Conservation (phyloP, 83 land plant species). For the Picea abies region DNA sequence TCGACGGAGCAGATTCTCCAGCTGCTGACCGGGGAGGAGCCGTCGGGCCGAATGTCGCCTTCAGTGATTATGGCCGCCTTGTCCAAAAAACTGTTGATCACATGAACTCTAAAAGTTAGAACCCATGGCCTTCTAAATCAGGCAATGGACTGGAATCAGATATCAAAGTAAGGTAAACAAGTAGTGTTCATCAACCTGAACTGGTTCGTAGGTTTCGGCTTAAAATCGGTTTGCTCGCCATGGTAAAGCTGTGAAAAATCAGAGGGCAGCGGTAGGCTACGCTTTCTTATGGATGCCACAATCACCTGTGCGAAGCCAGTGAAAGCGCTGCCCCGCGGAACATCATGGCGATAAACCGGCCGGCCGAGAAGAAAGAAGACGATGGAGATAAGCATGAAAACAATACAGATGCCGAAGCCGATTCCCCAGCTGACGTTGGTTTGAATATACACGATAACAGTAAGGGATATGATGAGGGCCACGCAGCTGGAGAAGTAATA, state of each 20-base stretch:
- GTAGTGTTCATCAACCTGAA: slow-evolving; percentile 27
- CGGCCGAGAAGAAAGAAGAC: slow-evolving; percentile 30
- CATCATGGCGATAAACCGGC: slow-evolving; percentile 21
- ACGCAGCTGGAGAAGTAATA: slow-evolving; percentile 3
- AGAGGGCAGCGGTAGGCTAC: slow-evolving; percentile 13
- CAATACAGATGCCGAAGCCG: slow-evolving; percentile 8
- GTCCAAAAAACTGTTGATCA: slow-evolving; percentile 36
- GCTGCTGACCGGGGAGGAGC: slow-evolving; percentile 3
- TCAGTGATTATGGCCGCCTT: slow-evolving; percentile 40
- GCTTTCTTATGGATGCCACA: slow-evolving; percentile 12
- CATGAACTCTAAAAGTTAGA: too few relatives aligned
- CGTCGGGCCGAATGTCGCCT: slow-evolving; percentile 21
- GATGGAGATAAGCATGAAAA: slow-evolving; percentile 32
- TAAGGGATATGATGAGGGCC: neutral
- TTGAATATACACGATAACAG: slow-evolving; percentile 14
- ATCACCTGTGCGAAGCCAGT: slow-evolving; percentile 25
- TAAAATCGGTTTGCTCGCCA: slow-evolving; percentile 24
- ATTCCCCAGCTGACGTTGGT: slow-evolving; percentile 9
- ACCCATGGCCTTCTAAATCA: too few relatives aligned
- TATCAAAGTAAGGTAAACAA: too few relatives aligned
- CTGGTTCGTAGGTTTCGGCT: slow-evolving; percentile 31
- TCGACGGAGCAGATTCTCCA: slow-evolving; percentile 46
- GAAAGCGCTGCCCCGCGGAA: slow-evolving; percentile 44
- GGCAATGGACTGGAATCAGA: too few relatives aligned
- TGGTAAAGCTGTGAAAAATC: slow-evolving; percentile 25